Evolutionary conservation across 495 filamentous ascomycete genomes (phyloP).

Genomic region (Hypoxylon fuscum): DNA sequence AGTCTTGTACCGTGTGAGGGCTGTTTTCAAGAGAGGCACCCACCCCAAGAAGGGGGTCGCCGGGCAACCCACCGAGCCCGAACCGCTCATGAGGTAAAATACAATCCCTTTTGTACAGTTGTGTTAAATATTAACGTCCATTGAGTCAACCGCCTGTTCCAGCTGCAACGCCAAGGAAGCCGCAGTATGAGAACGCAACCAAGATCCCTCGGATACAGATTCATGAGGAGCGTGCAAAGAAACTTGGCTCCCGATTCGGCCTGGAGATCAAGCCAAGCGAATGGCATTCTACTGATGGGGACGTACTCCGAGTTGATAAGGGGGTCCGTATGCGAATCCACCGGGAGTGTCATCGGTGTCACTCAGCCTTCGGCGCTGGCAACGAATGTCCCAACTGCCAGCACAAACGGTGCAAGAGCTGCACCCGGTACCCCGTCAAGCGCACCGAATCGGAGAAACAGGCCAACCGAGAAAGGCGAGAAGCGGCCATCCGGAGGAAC

Average conservation of each 20-base stretch:
- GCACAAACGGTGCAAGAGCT: constrained; percentile 81
- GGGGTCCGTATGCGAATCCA: constrained; percentile 92
- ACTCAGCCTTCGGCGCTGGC: constrained; percentile 73
- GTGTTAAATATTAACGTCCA: constrained; percentile 16
- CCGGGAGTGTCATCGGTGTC: constrained; percentile 80
- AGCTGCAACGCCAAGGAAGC: constrained; percentile 28
- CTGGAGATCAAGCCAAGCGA: constrained; percentile 74
- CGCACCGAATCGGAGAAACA: constrained; percentile 60
- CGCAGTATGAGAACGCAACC: constrained; percentile 44
- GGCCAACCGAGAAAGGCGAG: constrained; percentile 54
- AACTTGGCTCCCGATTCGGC: constrained; percentile 78
- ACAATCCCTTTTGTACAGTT: neutral
- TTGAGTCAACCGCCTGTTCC: constrained; percentile 40
- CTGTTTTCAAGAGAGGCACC: constrained; percentile 65
- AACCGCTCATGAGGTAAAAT: constrained; percentile 36
- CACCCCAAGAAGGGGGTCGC: constrained; percentile 53
- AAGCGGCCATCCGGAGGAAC: constrained; percentile 58
- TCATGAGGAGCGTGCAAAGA: constrained; percentile 74
- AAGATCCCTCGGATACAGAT: constrained; percentile 58
- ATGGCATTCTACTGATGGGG: constrained; percentile 67
- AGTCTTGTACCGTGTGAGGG: constrained; percentile 70
- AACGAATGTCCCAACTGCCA: constrained; percentile 77
- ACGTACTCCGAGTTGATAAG: constrained; percentile 80
- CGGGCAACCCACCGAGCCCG: constrained; percentile 37
- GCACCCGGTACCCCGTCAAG: constrained; percentile 73